These are phyloP conservation scores for Metschnikowia continentalis DNA, from an alignment of 805 yeast species.

Conservation along the genomic window DNA sequence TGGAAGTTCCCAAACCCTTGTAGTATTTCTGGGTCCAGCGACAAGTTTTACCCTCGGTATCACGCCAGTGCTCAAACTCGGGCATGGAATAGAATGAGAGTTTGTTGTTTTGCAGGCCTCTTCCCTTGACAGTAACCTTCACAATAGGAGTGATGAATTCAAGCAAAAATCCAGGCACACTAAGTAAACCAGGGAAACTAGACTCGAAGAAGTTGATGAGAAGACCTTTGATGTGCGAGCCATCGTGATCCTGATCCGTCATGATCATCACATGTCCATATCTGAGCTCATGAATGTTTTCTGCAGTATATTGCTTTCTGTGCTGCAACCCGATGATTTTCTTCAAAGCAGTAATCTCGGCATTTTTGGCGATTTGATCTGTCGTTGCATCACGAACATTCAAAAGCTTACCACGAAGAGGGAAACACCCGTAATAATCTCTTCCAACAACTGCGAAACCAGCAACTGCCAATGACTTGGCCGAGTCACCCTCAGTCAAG, in stretches of 20 bases:
- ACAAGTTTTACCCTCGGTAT: conserved; percentile 64
- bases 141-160: conserved; percentile 97
- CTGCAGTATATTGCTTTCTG: conserved; percentile 64
- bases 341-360: conserved; percentile 91
- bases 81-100: conserved; percentile 91
- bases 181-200: conserved; percentile 88
- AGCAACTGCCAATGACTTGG: conserved; percentile 83
- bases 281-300: conserved; percentile 67
- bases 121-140: conserved; percentile 68
- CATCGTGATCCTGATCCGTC: conserved; percentile 99
- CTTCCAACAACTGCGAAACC: conserved; percentile 95
- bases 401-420: conserved; percentile 88
- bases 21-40: conserved; percentile 93
- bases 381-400: conserved; percentile 96
- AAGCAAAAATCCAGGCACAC: conserved; percentile 84
- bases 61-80: conserved; percentile 92
- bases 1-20: conserved; percentile 97
- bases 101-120: conserved; percentile 44
- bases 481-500: conserved; percentile 96
- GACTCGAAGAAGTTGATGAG: conserved; percentile 89
- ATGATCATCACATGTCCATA: conserved; percentile 97
- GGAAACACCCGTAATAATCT: conserved; percentile 92
- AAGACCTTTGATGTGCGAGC: conserved; percentile 94
- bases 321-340: conserved; percentile 95
- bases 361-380: conserved; percentile 90